These are phyloP conservation scores for Mortierella alpina DNA, from an alignment of 192 early-diverging fungal species.

Conservation along the genomic window DNA sequence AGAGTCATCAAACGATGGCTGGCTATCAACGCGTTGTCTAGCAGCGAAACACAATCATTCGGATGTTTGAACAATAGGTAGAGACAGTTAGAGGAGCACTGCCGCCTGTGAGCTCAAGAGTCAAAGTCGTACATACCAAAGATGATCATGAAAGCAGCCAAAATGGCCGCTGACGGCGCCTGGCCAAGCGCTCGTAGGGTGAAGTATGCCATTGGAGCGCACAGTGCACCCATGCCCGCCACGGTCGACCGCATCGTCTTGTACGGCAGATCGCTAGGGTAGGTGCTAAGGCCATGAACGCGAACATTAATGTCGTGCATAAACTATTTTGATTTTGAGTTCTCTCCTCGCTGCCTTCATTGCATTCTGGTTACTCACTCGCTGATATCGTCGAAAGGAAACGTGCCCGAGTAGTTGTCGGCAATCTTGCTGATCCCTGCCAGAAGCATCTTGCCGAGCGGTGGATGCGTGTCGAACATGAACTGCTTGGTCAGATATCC, in stretches of 20 bases:
- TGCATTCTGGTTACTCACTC: slow-evolving; percentile 50
- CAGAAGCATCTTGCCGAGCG: slow-evolving; percentile 61
- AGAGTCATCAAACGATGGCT: slow-evolving; percentile 92
- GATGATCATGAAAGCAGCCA: slow-evolving; percentile 79
- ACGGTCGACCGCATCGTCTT: slow-evolving; percentile 79
- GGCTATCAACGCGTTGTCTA: slow-evolving; percentile 88
- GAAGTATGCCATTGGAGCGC: slow-evolving; percentile 81
- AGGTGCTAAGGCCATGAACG: background rate
- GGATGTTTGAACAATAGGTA: background rate
- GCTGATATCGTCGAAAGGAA: slow-evolving; percentile 91
- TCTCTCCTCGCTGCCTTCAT: no score
- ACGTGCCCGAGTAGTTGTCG: slow-evolving; percentile 85
- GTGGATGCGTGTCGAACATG: slow-evolving; percentile 62
- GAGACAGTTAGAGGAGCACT: no score
- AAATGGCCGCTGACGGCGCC: slow-evolving; percentile 71
- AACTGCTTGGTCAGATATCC: slow-evolving; percentile 74
- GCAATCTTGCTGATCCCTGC: slow-evolving; percentile 69
- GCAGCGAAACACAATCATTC: background rate
- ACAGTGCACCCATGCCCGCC: slow-evolving; percentile 77
- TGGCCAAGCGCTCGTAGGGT: slow-evolving; percentile 81
- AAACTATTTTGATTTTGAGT: background rate
- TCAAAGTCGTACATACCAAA: slow-evolving; percentile 64
- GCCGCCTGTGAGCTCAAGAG: background rate
- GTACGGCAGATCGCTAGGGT: slow-evolving; percentile 70
- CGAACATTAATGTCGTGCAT: background rate